These are phyloP conservation scores for Dalechampia spathulata DNA, from an alignment of 441 rosid species.

Conservation along the genomic window DNA sequence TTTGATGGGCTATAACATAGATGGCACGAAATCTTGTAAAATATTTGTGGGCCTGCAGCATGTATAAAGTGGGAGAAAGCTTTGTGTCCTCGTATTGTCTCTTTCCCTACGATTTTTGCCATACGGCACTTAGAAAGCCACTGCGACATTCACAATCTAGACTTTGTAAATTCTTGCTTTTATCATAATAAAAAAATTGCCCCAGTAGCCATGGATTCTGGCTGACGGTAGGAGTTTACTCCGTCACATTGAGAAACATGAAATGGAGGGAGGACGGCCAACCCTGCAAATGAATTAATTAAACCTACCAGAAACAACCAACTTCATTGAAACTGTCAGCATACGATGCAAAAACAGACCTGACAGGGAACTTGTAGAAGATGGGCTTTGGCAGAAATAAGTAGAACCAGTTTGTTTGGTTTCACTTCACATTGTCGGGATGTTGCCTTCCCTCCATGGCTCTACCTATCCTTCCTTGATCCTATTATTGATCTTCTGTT, in stretches of 20 bases:
- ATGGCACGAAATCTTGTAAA: neutral
- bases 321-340: conserved; percentile 26
- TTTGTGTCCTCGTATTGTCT: neutral
- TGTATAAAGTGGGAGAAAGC: neutral
- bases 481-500: conserved; percentile 6
- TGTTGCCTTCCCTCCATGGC: conserved; percentile 10
- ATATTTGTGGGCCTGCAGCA: neutral
- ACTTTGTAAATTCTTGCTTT: too few relatives aligned
- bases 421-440: neutral
- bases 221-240: too few relatives aligned
- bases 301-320: conserved; percentile 19
- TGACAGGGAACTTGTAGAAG: neutral
- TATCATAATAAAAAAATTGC: too few relatives aligned
- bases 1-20: too few relatives aligned
- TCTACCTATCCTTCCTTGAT: neutral
- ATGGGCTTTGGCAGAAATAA: neutral
- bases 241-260: neutral
- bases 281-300: conserved; percentile 4
- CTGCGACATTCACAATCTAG: too few relatives aligned
- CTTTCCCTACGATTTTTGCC: too few relatives aligned
- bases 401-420: neutral
- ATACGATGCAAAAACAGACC: conserved; percentile 9
- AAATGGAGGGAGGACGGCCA: conserved; percentile 19
- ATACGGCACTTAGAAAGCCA: conserved; percentile 5
- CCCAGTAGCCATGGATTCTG: too few relatives aligned